Evolutionary conservation across 768 basidiomycete genomes (phyloP).

Genomic region (Amanita pseudoporphyria): DNA sequence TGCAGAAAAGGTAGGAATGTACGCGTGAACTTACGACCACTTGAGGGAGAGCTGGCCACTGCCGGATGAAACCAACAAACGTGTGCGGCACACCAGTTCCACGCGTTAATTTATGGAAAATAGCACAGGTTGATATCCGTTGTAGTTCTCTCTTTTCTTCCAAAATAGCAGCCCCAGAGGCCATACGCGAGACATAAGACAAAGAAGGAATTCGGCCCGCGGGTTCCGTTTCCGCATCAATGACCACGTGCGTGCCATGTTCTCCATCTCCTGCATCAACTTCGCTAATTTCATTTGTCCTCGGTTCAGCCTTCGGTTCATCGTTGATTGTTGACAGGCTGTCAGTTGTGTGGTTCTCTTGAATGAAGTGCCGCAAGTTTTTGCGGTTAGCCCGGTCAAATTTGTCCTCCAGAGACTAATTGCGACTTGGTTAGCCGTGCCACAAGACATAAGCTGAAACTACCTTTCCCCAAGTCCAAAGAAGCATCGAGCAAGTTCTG

Average conservation of each 20-base stretch:
- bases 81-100: constrained; percentile 55
- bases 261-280: too few relatives aligned
- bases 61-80: constrained; percentile 53
- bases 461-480: constrained; percentile 63
- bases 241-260: too few relatives aligned
- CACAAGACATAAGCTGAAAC: background rate
- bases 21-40: constrained; percentile 40
- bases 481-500: constrained; percentile 38
- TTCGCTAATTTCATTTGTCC: background rate
- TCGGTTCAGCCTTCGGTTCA: too few relatives aligned
- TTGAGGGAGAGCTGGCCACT: constrained; percentile 61
- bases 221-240: background rate
- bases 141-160: constrained; percentile 19
- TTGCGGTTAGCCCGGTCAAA: constrained; percentile 50
- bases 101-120: constrained; percentile 47
- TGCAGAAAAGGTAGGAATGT: background rate
- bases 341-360: constrained; percentile 18
- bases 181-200: constrained; percentile 13
- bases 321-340: constrained; percentile 7
- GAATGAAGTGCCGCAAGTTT: constrained; percentile 47
- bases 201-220: constrained; percentile 1
- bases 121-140: constrained; percentile 42
- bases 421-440: background rate
- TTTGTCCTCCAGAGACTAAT: constrained; percentile 41
- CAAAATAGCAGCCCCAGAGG: constrained; percentile 10